These are phyloP conservation scores for Nephelium lappaceum DNA, from an alignment of 345 rosid genomes.

Conservation along the genomic window DNA sequence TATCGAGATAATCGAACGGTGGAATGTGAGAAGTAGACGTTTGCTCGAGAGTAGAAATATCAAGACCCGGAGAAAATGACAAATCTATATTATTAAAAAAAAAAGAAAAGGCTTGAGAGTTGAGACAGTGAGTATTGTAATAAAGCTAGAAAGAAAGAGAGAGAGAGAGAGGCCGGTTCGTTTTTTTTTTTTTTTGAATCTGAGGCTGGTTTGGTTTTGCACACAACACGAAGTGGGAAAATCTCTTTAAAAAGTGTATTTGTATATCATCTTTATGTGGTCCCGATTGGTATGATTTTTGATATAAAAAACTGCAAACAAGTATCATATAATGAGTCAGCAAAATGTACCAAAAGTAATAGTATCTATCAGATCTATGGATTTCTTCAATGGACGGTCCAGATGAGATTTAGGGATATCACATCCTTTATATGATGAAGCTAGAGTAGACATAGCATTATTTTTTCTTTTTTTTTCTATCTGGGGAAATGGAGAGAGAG, in stretches of 20 bases:
- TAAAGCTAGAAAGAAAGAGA: neutral
- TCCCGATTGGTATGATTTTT: neutral
- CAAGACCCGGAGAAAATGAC: conserved; percentile 8
- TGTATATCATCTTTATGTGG: neutral
- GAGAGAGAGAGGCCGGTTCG: neutral
- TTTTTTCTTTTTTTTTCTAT: too few relatives aligned
- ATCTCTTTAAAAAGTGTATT: conserved; percentile 19
- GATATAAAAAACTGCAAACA: neutral
- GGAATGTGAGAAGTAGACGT: neutral
- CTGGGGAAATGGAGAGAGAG: neutral
- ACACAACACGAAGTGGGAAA: conserved; percentile 15
- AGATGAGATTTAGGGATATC: neutral
- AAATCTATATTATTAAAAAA: neutral
- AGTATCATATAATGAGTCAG: neutral
- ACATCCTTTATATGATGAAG: neutral
- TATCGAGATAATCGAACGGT: conserved; percentile 15
- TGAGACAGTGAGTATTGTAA: neutral
- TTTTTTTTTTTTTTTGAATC: too few relatives aligned
- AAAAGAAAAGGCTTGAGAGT: neutral
- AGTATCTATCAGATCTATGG: neutral
- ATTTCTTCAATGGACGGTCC: neutral
- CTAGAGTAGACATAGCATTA: neutral
- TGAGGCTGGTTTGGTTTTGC: neutral
- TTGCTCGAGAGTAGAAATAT: conserved; percentile 8
- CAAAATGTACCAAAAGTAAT: too few relatives aligned